Evolutionary conservation across 1,284 basidiomycete species (phyloP).

Genomic region (Polyporus tsugae): DNA sequence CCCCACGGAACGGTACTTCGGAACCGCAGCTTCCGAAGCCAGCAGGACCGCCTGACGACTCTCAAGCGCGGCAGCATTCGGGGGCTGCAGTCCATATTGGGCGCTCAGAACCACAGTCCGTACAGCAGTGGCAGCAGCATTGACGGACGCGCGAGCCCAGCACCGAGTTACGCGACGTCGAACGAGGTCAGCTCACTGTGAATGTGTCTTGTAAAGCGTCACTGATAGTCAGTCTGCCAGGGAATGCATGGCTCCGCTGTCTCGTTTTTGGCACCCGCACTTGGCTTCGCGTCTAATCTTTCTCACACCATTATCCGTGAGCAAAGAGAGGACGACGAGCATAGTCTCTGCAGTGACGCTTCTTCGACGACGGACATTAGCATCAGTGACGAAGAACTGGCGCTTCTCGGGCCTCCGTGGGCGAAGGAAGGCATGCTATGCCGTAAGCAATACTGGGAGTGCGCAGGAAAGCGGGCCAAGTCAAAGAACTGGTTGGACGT

Average conservation of each 20-base stretch:
- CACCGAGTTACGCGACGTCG: conserved; percentile 88
- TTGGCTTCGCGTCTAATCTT: conserved; percentile 96
- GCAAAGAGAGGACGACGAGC: conserved; percentile 89
- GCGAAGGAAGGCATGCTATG: conserved; percentile 97
- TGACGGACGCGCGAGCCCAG: conserved; percentile 88
- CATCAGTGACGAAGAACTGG: conserved; percentile 93
- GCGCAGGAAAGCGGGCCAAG: conserved; percentile 80
- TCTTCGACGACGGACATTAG: conserved; percentile 76
- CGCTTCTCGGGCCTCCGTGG: conserved; percentile 95
- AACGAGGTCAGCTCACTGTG: conserved; percentile 66
- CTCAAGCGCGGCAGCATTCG: conserved; percentile 91
- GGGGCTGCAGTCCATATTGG: conserved; percentile 82
- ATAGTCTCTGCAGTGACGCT: conserved; percentile 70
- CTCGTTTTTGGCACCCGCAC: conserved; percentile 76
- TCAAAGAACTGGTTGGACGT: conserved; percentile 92
- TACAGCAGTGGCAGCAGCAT: conserved; percentile 84
- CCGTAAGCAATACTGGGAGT: conserved; percentile 95
- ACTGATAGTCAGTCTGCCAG: conserved; percentile 35
- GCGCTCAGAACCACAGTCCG: conserved; percentile 67
- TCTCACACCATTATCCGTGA: conserved; percentile 97
- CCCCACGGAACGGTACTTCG: conserved; percentile 60
- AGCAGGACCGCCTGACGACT: conserved; percentile 75
- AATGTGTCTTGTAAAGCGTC: not conserved
- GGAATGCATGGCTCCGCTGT: conserved; percentile 46
- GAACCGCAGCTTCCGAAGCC: conserved; percentile 70